phyloP scores from a whole-genome alignment of 2,329 filamentous ascomycete species.

The Phialophora chinensis region DNA sequence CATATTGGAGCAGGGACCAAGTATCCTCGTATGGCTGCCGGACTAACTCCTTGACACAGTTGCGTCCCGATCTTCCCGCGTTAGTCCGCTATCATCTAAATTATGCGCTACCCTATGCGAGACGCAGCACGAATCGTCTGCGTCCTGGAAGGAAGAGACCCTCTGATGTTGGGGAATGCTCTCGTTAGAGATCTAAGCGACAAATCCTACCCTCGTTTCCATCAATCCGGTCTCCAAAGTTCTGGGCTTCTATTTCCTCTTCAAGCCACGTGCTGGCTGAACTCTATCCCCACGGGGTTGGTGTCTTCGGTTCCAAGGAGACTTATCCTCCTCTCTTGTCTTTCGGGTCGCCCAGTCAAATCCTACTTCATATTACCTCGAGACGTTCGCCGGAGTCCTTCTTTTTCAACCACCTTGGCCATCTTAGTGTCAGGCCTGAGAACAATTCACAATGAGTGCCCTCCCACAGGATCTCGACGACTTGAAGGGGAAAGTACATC shows the following conservation, averaged over 20 bases:
- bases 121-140: neutral
- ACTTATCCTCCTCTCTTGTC: slow-evolving; percentile 9
- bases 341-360: neutral
- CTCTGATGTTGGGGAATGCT: neutral
- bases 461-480: neutral
- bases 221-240: slow-evolving; percentile 6
- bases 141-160: neutral
- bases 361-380: neutral
- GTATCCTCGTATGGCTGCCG: neutral
- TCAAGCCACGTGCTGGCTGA: slow-evolving; percentile 1
- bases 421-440: neutral
- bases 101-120: neutral
- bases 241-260: slow-evolving; percentile 1
- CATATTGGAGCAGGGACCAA: slow-evolving; percentile 4
- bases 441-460: slow-evolving; percentile 5
- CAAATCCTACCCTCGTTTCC: neutral
- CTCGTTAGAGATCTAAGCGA: neutral
- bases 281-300: slow-evolving; percentile 13
- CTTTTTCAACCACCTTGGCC: neutral
- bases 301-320: neutral
- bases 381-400: neutral
- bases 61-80: slow-evolving; percentile 13
- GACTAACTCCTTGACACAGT: neutral
- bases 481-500: slow-evolving; percentile 17
- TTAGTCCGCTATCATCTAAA: slow-evolving; percentile 4